Evolutionary conservation across 257 asterid genomes (phyloP).

Genomic region (Penstemon barbatus): DNA sequence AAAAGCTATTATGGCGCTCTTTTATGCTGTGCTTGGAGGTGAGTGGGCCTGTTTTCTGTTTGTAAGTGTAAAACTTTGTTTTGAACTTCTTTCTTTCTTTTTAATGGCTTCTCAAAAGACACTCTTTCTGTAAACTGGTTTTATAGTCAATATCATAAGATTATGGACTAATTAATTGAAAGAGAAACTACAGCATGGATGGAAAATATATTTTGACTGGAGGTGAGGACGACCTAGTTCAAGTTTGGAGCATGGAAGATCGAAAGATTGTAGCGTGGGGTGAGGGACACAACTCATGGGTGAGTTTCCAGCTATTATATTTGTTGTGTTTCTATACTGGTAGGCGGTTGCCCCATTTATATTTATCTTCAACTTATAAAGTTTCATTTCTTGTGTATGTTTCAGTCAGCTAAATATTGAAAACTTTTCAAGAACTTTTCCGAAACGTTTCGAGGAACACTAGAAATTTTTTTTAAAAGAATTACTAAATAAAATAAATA

Average conservation of each 20-base stretch:
- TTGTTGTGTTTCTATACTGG: not conserved
- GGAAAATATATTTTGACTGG: conserved; percentile 97
- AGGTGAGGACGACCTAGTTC: conserved; percentile 99
- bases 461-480: too few relatives aligned
- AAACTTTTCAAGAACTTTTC: too few relatives aligned
- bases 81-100: not conserved
- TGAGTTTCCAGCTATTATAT: conserved; percentile 40
- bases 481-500: too few relatives aligned
- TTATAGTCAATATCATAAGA: conserved; percentile 33
- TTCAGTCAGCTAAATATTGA: too few relatives aligned
- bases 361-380: not conserved
- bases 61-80: not conserved
- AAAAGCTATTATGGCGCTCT: conserved; percentile 98
- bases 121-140: conserved; percentile 17
- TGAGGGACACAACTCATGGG: conserved; percentile 99
- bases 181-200: conserved; percentile 74
- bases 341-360: too few relatives aligned
- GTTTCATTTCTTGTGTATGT: too few relatives aligned
- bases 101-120: not conserved
- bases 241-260: conserved; percentile 99
- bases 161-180: conserved; percentile 37
- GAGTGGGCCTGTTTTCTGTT: conserved; percentile 22
- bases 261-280: conserved; percentile 99
- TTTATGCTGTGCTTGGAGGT: conserved; percentile 99
- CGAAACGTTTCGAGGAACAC: too few relatives aligned